Percentiles rank a stretch among this genome's conserved stretches.
These are phyloP conservation scores for Phoma herbarum DNA, from an alignment of 2,329 filamentous ascomycete species.

Conservation along the genomic window DNA sequence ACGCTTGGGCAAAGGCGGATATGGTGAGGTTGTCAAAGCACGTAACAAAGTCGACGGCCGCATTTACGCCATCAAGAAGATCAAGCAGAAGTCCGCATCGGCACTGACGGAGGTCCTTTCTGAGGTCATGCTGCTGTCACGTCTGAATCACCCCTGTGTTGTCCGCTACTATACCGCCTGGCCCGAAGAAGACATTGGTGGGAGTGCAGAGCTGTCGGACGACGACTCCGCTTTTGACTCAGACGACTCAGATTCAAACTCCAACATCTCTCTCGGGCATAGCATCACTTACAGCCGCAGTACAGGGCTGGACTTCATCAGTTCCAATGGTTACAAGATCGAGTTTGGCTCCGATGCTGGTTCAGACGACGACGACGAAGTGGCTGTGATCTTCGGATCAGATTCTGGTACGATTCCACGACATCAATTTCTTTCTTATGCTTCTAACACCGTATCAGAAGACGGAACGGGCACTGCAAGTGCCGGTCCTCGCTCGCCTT, in stretches of 20 bases:
- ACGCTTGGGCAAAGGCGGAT: conserved; percentile 89
- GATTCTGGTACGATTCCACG: conserved; percentile 46
- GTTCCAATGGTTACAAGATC: conserved; percentile 79
- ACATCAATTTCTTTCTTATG: not conserved
- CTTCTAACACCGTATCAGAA: conserved; percentile 45
- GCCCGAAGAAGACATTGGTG: conserved; percentile 74
- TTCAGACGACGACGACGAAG: conserved; percentile 48
- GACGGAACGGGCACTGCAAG: conserved; percentile 55
- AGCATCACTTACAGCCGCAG: conserved; percentile 72
- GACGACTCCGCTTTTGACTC: conserved; percentile 40
- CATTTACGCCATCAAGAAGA: conserved; percentile 97
- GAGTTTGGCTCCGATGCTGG: conserved; percentile 75
- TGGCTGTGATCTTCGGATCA: conserved; percentile 47
- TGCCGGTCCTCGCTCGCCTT: conserved; percentile 46
- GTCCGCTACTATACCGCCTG: conserved; percentile 96
- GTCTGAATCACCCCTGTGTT: conserved; percentile 86
- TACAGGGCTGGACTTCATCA: conserved; percentile 89
- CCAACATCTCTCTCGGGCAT: conserved; percentile 38
- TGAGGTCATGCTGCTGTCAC: conserved; percentile 88
- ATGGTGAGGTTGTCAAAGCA: conserved; percentile 95
- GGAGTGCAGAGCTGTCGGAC: conserved; percentile 53
- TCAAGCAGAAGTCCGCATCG: conserved; percentile 80
- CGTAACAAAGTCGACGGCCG: conserved; percentile 93
- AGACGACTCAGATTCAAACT: conserved; percentile 38
- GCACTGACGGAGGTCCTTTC: conserved; percentile 81